A percentile compares a stretch with the other conserved stretches of the same genome.
phyloP scores from a whole-genome alignment of 805 yeast genomes.

The Saccharomycopsis synnaedendra region DNA sequence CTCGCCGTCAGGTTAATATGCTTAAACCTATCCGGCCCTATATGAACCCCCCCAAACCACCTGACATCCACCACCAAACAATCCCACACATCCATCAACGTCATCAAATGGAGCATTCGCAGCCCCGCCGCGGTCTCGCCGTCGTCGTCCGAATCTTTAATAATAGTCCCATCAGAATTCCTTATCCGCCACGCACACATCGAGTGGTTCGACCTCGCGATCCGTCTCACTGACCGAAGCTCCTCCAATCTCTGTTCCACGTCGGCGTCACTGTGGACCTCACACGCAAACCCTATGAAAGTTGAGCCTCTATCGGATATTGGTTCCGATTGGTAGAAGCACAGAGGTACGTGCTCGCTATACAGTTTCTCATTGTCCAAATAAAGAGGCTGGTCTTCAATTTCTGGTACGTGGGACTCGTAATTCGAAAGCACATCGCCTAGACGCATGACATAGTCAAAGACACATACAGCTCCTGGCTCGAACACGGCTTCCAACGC shows the following conservation, averaged over 20 bases:
- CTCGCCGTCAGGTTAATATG: slow-evolving; percentile 87
- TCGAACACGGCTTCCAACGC: slow-evolving; percentile 41
- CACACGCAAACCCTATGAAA: slow-evolving; percentile 65
- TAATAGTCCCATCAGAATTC: slow-evolving; percentile 30
- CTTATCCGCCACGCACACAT: slow-evolving; percentile 83
- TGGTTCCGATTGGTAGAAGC: slow-evolving; percentile 42
- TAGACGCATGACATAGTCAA: slow-evolving; percentile 52
- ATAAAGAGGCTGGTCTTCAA: slow-evolving; percentile 16
- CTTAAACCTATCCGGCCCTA: slow-evolving; percentile 91
- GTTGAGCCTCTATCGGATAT: slow-evolving; percentile 76
- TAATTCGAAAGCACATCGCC: slow-evolving; percentile 36
- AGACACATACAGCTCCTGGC: slow-evolving; percentile 63
- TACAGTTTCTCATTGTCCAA: slow-evolving; percentile 32
- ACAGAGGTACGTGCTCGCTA: slow-evolving; percentile 48
- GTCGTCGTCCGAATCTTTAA: slow-evolving; percentile 85
- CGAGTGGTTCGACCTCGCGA: slow-evolving; percentile 61
- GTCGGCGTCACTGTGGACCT: slow-evolving; percentile 54
- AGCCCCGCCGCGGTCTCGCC: slow-evolving; percentile 97
- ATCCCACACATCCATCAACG: slow-evolving; percentile 73
- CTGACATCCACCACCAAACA: slow-evolving; percentile 68
- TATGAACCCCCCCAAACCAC: slow-evolving; percentile 87
- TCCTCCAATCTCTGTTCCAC: slow-evolving; percentile 41
- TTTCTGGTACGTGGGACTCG: slow-evolving; percentile 17
- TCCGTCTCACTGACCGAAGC: slow-evolving; percentile 52
- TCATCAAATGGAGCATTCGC: slow-evolving; percentile 65